These are phyloP conservation scores for Cystoderma amianthinum DNA, from an alignment of 768 basidiomycete genomes.

Conservation along the genomic window DNA sequence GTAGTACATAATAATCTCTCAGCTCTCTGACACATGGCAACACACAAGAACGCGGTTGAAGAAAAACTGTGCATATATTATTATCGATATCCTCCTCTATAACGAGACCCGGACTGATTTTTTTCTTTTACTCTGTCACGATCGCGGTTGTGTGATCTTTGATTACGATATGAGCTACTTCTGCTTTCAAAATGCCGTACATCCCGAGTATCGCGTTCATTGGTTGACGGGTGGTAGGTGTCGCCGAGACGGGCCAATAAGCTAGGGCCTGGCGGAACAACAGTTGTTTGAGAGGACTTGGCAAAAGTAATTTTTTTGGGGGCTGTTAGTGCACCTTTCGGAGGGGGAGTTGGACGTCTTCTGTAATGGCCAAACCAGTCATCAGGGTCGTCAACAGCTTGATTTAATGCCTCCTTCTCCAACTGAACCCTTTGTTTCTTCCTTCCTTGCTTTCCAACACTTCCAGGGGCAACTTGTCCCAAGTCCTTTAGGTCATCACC, in stretches of 20 bases:
- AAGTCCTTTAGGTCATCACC: too few relatives aligned
- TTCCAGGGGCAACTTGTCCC: constrained; percentile 36
- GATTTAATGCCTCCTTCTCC: constrained; percentile 38
- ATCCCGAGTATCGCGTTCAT: not conserved
- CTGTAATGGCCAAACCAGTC: constrained; percentile 57
- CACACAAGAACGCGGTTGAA: too few relatives aligned
- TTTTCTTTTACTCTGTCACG: constrained; percentile 10
- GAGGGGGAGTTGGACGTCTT: constrained; percentile 6
- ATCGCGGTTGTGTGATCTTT: constrained; percentile 8
- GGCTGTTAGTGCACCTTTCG: constrained; percentile 5
- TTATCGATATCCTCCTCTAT: constrained; percentile 39
- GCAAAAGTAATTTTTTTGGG: constrained; percentile 27
- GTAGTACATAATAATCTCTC: too few relatives aligned
- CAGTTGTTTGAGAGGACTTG: constrained; percentile 21
- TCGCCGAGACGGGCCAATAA: constrained; percentile 8
- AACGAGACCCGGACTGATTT: constrained; percentile 35
- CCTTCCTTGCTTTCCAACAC: constrained; percentile 62
- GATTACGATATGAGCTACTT: constrained; percentile 4
- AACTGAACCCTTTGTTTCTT: constrained; percentile 52
- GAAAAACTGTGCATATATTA: not conserved
- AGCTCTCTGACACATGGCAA: not conserved
- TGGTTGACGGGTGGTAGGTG: constrained; percentile 5
- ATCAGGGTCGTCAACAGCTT: constrained; percentile 44
- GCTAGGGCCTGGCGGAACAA: not conserved
- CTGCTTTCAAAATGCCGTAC: not conserved